These are phyloP conservation scores for Cunninghamia lanceolata DNA, from an alignment of 75 land plant species.

Conservation along the genomic window DNA sequence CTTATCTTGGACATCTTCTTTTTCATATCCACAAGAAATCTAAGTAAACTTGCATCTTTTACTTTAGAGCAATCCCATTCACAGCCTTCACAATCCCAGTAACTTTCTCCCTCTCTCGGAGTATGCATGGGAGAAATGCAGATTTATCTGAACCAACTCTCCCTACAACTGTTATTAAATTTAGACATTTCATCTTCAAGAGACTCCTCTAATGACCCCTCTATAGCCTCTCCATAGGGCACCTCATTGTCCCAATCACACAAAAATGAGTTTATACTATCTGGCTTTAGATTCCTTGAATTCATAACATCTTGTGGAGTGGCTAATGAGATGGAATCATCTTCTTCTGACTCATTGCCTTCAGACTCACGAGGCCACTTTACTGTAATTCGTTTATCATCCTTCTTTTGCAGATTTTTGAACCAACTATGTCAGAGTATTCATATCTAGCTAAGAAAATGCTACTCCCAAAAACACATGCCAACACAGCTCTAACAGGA, in stretches of 20 bases:
- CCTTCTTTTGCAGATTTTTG: constrained; percentile 20
- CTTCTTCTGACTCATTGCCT: constrained; percentile 72
- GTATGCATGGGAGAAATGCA: constrained; percentile 25
- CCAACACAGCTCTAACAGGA: constrained; percentile 91
- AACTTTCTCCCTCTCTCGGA: constrained; percentile 39
- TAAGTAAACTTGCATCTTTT: too few relatives aligned
- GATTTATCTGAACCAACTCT: constrained; percentile 42
- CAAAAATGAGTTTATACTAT: constrained; percentile 41
- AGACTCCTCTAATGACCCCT: constrained; percentile 59
- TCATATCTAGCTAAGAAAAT: constrained; percentile 47
- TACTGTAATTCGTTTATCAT: constrained; percentile 24
- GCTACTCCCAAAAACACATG: constrained; percentile 96
- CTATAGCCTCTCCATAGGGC: constrained; percentile 89
- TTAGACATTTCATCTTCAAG: constrained; percentile 8
- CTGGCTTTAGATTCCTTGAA: constrained; percentile 30
- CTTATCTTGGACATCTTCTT: too few relatives aligned
- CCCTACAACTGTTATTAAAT: constrained; percentile 38
- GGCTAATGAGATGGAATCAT: constrained; percentile 19
- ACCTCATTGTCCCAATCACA: constrained; percentile 95
- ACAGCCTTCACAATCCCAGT: constrained; percentile 38
- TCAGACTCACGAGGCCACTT: constrained; percentile 78
- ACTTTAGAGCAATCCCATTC: too few relatives aligned
- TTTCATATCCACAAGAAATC: too few relatives aligned
- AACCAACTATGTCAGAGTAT: constrained; percentile 18
- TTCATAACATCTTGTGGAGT: constrained; percentile 11